Evolutionary conservation across 2,329 filamentous ascomycete species (phyloP), one percentile per base, ranked within the genome.

Genomic region (Diaporthe citrichinensis): DNA sequence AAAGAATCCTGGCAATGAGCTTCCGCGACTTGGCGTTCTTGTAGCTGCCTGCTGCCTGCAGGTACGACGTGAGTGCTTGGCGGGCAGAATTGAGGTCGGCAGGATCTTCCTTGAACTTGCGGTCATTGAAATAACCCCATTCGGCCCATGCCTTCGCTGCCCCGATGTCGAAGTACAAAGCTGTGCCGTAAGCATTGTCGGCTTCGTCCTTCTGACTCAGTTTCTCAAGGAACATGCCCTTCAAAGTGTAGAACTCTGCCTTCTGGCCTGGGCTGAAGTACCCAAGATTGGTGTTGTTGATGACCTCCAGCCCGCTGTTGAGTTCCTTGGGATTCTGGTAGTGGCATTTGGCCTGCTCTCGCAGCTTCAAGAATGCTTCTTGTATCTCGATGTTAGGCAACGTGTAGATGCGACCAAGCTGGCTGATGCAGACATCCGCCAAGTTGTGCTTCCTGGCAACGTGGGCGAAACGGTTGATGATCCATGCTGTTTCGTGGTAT

Each of bases 351-450:
- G 97, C 97, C 85, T 99, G 97, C 85, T 99, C 97, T n/a, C 97
- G 90, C 71, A 99, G 86, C 86, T 99, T 99, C 77, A 99, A 87
- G 89, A 99, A 99, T 0, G 97, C 97, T 84, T 99, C 97, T 82
- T 99, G 97, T 62, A 99, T 99, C 86, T 99, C 97, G 59, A 99
- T 99, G 82, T 99, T 99, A 1, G 97, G 97, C 8, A 99, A 89
- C 0, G 97, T 99, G 84, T 99, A 99, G 82, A 99, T 99, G 78
- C 96, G 94, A 82, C 96, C 98, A 28, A 99, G 90, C 82, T 99
- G 97, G 78, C 92, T 96, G 85, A 99, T 98, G 86, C 97, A 99
- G 41, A 99, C 97, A 78, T 99, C 97, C 0, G 96, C 95, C 79
- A 99, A 92, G 79, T 94, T 96, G 84, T 99, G 97, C 87, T 99